These are phyloP conservation scores for Solanum peruvianum DNA, from an alignment of 257 asterid genomes.

Conservation along the genomic window DNA sequence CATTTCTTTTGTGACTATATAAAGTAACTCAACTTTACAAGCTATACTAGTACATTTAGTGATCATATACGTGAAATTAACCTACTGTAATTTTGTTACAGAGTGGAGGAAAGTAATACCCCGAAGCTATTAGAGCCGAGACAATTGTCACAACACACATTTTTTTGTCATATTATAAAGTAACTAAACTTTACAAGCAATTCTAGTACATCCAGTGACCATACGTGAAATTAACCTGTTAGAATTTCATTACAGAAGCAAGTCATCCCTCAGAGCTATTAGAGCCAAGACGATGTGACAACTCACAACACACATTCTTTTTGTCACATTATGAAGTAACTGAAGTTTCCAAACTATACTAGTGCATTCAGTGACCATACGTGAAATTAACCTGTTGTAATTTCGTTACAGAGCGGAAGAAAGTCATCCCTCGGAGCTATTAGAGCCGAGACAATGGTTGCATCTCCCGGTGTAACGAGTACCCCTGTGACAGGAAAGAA, in stretches of 20 bases:
- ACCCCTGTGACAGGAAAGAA: conserved; percentile 43
- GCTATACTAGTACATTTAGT: too few relatives aligned
- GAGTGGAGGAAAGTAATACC: conserved; percentile 22
- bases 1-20: neutral
- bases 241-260: conserved; percentile 16
- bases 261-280: neutral
- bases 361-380: neutral
- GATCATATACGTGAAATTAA: neutral
- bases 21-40: neutral
- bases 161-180: too few relatives aligned
- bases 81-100: neutral
- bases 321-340: too few relatives aligned
- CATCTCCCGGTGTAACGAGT: conserved; percentile 37
- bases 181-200: neutral
- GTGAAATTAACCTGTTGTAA: neutral
- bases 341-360: neutral
- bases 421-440: conserved; percentile 3
- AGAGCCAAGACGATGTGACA: conserved; percentile 26
- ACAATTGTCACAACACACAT: conserved; percentile 5
- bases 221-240: neutral
- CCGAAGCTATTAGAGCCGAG: conserved; percentile 21
- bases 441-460: conserved; percentile 36
- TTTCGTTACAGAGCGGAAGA: conserved; percentile 27
- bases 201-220: neutral
- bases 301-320: neutral